A percentile compares a stretch with the other conserved stretches of the same genome.
Evolutionary conservation across 257 asterid species (phyloP).

Genomic region (Nyctanthes arbortristis): DNA sequence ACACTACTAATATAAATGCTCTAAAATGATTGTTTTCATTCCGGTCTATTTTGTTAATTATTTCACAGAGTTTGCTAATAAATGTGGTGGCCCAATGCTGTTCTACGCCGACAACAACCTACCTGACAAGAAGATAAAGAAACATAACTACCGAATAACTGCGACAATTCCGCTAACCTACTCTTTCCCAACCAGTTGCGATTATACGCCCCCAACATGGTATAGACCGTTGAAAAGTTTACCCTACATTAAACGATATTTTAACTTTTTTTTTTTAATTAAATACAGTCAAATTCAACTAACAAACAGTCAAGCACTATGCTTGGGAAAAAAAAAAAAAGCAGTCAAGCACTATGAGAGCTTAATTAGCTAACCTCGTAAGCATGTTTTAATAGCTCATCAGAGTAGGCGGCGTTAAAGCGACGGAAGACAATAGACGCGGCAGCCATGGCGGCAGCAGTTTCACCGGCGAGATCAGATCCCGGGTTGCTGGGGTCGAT

Average conservation of each 20-base stretch:
- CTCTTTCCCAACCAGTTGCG: conserved; percentile 37
- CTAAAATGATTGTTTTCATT: too few species aligned
- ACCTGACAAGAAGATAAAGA: conserved; percentile 45
- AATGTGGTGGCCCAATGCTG: conserved; percentile 19
- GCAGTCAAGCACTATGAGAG: too few species aligned
- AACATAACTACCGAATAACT: conserved; percentile 48
- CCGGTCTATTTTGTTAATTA: too few species aligned
- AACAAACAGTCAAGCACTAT: too few species aligned
- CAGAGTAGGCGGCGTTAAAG: conserved; percentile 61
- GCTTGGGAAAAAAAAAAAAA: too few species aligned
- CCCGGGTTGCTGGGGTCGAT: conserved; percentile 83
- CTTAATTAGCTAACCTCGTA: conserved; percentile 49
- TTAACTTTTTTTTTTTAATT: too few species aligned
- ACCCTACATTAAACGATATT: too few species aligned
- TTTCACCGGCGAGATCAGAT: conserved; percentile 94
- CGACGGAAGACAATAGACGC: conserved; percentile 87
- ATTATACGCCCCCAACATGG: conserved; percentile 5
- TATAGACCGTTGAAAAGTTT: not conserved
- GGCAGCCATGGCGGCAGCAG: conserved; percentile 98
- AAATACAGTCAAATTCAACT: too few species aligned
- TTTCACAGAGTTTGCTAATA: conserved; percentile 1
- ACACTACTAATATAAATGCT: too few species aligned
- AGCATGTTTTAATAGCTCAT: conserved; percentile 76
- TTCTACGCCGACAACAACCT: conserved; percentile 52
- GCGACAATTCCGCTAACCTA: conserved; percentile 37